Base-by-base conservation (phyloP, 2,329 filamentous ascomycete genomes). In the Cladosporium austrohemisphaericum region DNA sequence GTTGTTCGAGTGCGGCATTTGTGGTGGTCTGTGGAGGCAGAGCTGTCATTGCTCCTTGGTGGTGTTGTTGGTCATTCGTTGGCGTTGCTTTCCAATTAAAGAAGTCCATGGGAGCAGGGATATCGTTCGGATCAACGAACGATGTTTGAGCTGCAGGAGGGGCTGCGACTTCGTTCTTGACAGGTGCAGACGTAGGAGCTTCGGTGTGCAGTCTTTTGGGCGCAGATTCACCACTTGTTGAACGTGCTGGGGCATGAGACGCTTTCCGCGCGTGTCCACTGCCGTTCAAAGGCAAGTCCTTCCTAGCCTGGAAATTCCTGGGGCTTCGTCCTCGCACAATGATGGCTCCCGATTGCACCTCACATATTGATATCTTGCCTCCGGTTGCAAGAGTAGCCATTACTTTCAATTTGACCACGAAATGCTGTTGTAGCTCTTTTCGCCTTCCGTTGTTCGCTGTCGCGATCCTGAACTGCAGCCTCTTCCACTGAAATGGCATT, bases 371-470 rank as follows among this genome's bases (percentile, higher is more conserved):
- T 26, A 89, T 79, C 67, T 91, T 95, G 26, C 78, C 78, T n/a
- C 89, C 89, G 53, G 88, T 93, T 1, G 88, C 80, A 41, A 97
- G 72, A 0, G 88, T 93, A 13, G 85, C 91, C 55, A 91, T 76
- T 8, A 95, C 84, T 68, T 92, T 95, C 44, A 97, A 74, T 55
- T 90, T 85, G 51, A 97, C 78, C 9, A 95, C 84, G 68, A 97
- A 97, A 71, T 97, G 92, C 65, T 97, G 92, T 65, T 97, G 92
- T 37, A 97, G 78, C 67, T 97, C 92, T 72, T 95, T 95, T 55
- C 92, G 79, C 52, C 92, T 83, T 9, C 92, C 92, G 65, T 97
- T 97, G 71, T 97, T 97, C 50, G 92, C 92, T 7, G 92, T 97
- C 14, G 92, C 92, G 66, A 92, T 95, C 60, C 92, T 80, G 65